Evolutionary conservation across 495 filamentous ascomycete species (phyloP).

Genomic region (Annulohypoxylon moriforme): DNA sequence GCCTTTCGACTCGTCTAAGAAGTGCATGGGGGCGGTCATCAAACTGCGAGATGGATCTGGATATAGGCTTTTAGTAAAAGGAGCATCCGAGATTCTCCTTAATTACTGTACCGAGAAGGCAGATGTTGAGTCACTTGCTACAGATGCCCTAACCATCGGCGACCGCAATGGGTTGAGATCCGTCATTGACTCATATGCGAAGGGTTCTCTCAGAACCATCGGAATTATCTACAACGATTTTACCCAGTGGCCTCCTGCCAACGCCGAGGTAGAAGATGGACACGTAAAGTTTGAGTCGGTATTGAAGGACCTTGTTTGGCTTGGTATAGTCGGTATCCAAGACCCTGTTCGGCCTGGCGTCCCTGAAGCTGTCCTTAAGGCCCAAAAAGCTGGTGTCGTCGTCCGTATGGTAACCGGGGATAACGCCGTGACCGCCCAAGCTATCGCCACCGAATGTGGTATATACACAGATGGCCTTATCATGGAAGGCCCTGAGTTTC

Average conservation of each 20-base stretch:
- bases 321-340: slow-evolving; percentile 80
- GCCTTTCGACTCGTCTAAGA: slow-evolving; percentile 75
- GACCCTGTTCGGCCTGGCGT: slow-evolving; percentile 83
- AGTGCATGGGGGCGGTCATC: slow-evolving; percentile 78
- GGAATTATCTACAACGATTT: slow-evolving; percentile 80
- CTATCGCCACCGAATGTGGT: slow-evolving; percentile 85
- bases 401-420: slow-evolving; percentile 95
- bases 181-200: slow-evolving; percentile 72
- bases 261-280: slow-evolving; percentile 66
- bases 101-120: slow-evolving; percentile 64
- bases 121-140: slow-evolving; percentile 33
- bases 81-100: slow-evolving; percentile 77
- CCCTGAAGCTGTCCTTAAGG: slow-evolving; percentile 77
- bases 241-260: slow-evolving; percentile 76
- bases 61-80: slow-evolving; percentile 76
- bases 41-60: slow-evolving; percentile 54
- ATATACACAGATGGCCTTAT: slow-evolving; percentile 83
- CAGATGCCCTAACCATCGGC: slow-evolving; percentile 49
- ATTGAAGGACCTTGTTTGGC: slow-evolving; percentile 73
- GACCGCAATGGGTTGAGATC: slow-evolving; percentile 55
- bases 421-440: slow-evolving; percentile 84
- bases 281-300: slow-evolving; percentile 74
- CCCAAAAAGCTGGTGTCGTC: slow-evolving; percentile 81
- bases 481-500: slow-evolving; percentile 86
- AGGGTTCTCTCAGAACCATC: slow-evolving; percentile 79